These are phyloP conservation scores for Pestalotiopsis sp. DNA, from an alignment of 2,329 filamentous ascomycete genomes.

Conservation along the genomic window DNA sequence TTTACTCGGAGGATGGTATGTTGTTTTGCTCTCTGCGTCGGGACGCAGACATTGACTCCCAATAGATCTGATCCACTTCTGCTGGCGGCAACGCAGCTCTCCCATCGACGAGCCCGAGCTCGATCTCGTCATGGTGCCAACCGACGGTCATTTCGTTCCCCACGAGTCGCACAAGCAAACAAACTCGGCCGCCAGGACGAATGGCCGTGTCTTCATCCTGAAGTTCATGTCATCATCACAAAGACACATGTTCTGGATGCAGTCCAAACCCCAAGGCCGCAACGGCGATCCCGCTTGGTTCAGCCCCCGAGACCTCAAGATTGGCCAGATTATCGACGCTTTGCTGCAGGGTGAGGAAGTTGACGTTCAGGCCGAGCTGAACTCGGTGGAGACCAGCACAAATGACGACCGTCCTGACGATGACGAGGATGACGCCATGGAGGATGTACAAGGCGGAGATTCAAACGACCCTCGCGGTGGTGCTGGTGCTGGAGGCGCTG, in stretches of 20 bases:
- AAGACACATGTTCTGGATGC: conserved; percentile 93
- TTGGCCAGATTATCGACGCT: conserved; percentile 83
- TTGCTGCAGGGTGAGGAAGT: conserved; percentile 89
- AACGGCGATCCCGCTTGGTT: conserved; percentile 75
- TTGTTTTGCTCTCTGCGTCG: conserved; percentile 15
- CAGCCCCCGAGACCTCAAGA: conserved; percentile 82
- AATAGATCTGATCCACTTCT: conserved; percentile 91
- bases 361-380: conserved; percentile 74
- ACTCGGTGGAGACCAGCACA: conserved; percentile 58
- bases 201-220: conserved; percentile 89
- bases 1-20: conserved; percentile 87
- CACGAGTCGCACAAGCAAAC: conserved; percentile 67
- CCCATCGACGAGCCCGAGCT: conserved; percentile 75
- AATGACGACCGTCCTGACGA: conserved; percentile 48
- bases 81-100: conserved; percentile 84
- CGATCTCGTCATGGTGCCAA: conserved; percentile 92
- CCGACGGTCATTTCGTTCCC: conserved; percentile 84
- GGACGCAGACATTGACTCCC: background rate
- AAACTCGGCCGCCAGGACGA: conserved; percentile 66
- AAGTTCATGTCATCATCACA: conserved; percentile 94
- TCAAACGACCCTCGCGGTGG: conserved; percentile 59
- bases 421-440: conserved; percentile 75
- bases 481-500: conserved; percentile 77
- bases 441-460: conserved; percentile 72
- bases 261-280: conserved; percentile 80